Evolutionary conservation across 2,329 filamentous ascomycete genomes (phyloP).

Genomic region (Alternaria atra): DNA sequence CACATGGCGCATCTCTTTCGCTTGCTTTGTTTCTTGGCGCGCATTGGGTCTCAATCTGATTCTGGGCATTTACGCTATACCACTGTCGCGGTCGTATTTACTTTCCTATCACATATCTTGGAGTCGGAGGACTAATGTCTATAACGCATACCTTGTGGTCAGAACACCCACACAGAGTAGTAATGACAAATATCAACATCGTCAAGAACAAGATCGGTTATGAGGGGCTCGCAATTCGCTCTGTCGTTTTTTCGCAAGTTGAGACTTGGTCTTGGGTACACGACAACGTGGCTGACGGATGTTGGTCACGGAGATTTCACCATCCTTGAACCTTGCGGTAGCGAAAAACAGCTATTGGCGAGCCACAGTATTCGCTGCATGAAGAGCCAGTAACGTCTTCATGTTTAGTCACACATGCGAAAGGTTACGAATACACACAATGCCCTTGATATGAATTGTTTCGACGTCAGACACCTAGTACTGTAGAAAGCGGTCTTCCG

Average conservation of each 20-base stretch:
- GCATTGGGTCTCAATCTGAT: constrained; percentile 13
- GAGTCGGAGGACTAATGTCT: constrained; percentile 13
- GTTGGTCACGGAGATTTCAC: constrained; percentile 6
- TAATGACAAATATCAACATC: constrained; percentile 10
- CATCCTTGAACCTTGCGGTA: neutral
- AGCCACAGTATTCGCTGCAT: neutral
- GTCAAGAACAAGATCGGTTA: neutral
- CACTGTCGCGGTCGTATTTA: constrained; percentile 19
- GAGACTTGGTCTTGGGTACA: neutral
- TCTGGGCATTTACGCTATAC: constrained; percentile 27
- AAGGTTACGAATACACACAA: neutral
- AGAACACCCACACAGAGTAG: constrained; percentile 9
- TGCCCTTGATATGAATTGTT: neutral
- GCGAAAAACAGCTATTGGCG: constrained; percentile 1
- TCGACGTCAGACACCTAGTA: neutral
- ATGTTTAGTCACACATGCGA: neutral
- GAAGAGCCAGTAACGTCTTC: neutral
- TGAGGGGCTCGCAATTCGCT: neutral
- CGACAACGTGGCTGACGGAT: constrained; percentile 12
- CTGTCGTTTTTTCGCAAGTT: neutral
- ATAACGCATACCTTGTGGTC: constrained; percentile 12
- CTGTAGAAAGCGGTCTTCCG: neutral
- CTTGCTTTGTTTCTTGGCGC: constrained; percentile 6
- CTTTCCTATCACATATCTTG: constrained; percentile 4
- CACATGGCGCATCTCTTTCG: constrained; percentile 16